Conservation (phyloP, 345 rosid species). For the Corchorus capsularis region DNA sequence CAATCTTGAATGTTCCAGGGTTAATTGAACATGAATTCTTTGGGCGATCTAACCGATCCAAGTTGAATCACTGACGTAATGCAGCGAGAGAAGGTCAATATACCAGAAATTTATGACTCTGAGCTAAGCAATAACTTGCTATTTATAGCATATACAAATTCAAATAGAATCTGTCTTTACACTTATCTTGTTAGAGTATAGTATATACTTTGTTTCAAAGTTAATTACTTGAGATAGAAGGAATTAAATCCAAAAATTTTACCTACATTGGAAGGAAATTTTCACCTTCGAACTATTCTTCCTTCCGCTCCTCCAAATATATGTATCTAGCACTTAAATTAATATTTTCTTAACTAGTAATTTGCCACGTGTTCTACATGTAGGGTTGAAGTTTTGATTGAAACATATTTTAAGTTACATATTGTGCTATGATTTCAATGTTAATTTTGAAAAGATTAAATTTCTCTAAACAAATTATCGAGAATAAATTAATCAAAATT, state of each 20-base stretch:
- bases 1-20: background rate
- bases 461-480: too few species aligned
- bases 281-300: background rate
- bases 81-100: background rate
- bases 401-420: too few species aligned
- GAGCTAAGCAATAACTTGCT: background rate
- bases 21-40: background rate
- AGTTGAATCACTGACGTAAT: background rate
- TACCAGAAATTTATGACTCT: background rate
- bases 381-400: too few species aligned
- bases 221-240: background rate
- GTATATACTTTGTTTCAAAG: background rate
- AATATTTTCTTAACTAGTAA: background rate
- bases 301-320: too few species aligned
- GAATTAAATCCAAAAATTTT: background rate
- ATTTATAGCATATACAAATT: background rate
- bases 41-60: background rate
- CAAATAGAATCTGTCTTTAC: background rate
- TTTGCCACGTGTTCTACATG: too few species aligned
- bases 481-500: too few species aligned
- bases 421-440: too few species aligned
- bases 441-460: too few species aligned
- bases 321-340: background rate
- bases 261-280: background rate
- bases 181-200: background rate